Base-by-base conservation (phyloP, 306 rosid genomes). In the Dryas alaskensis region DNA sequence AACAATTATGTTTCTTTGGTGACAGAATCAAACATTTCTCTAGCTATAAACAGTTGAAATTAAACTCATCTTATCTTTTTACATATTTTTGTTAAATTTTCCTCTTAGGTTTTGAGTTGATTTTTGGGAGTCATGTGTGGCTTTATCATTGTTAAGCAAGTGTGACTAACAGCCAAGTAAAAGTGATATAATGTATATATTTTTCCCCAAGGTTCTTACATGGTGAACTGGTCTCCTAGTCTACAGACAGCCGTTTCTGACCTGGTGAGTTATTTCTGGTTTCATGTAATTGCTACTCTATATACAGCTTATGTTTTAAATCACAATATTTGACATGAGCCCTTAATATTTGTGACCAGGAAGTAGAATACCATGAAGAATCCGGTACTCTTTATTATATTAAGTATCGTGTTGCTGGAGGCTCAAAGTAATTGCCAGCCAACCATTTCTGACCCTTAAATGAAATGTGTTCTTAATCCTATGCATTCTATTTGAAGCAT, bases 181-280 rank as follows among this genome's bases (percentile, higher is more conserved):
- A 44, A 19, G 17, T 45, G 40, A 70, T 70, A 2, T n/a, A 0
- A 70, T 70, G 0, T n/a, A 0, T 7, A 10, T 58, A 43, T 84
- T 72, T 7, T 10, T 8, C 61, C 7, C 17, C 11, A 73, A 93
- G 98, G 97, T 65, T 91, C 98, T 45, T 93, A 93, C 80, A 87
- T 93, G 92, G 98, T 93, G 65, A 93, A 93, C 81, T 93, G 98
- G 98, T 89, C 98, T 82, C 98, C 98, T 44, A 71, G 76, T 82
- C 85, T 93, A 75, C 98, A 93, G 80, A 93, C 98, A 80, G 98
- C 98, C 62, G 97, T 93, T 81, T 93, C 98, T 47, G 98, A 93
- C 83, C 78, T 93, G 92, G 98, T 89, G 83, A 76, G 86, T 78
- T 62, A 44, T 22, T 19, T 74, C 63, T 52, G 42, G 54, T 67